Base-by-base conservation (phyloP, 1,139 yeast species). In the Geotrichum histeridarum region DNA sequence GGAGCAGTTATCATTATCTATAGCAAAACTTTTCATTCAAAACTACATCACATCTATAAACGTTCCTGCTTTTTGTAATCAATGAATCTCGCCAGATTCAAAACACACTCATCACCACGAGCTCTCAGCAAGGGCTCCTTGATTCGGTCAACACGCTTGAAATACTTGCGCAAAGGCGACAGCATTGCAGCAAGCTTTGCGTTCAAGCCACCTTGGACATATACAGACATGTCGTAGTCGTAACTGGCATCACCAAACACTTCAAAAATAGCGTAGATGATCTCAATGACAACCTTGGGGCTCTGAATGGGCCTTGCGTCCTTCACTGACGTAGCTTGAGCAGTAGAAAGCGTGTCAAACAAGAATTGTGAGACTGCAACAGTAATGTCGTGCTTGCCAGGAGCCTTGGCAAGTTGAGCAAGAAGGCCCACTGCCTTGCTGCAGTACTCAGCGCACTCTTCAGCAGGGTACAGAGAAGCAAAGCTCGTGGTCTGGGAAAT, bases 211-310 rank as follows among this genome's bases (percentile, higher is more conserved):
- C 77, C 77, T 14, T 74, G 67, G 42, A 86, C 88, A 68, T 84
- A 90, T 1, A 88, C 79, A 12, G 81, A 81, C 37, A 67, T 69
- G 67, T 90, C 95, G 64, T 88, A 91, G 14, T 74, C 76, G 63
- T 75, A 85, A 35, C 73, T 76, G 30, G 74, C 75, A 70, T 93
- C 98, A n/a, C 86, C 88, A 69, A 86, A 93, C 7, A 90, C 74
- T 58, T 89, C 96, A 68, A 82, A 89, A 8, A 90, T 64, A 8
- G 80, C 73, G 63, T 88, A 84, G 35, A 87, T 69, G 22, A 83
- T 71, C 56, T 86, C 93, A 52, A 83, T 70, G 6, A 82, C 73
- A 7, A 83, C 68, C 56, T 73, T 61, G 4, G 67, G 67, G 5
- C 68, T 69, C 8, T 66, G 57, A 8, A 65, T 61, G 30, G 67